Base-by-base conservation (phyloP, 164 flowering plant genomes). In the Platanus orientalis region DNA sequence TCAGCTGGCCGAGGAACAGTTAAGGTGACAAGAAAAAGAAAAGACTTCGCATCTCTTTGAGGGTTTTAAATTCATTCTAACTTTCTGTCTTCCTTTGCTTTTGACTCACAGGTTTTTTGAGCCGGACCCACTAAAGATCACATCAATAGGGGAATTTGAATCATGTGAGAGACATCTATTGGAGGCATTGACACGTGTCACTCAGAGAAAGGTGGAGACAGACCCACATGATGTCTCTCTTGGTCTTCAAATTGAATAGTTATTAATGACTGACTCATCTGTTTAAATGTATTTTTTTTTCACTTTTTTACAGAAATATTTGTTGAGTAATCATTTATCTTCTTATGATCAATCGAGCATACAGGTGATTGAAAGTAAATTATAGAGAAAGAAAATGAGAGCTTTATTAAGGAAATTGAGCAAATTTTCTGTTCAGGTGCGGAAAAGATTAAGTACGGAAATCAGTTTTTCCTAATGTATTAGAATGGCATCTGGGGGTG, bases 81-180 rank as follows among this genome's bases (percentile, higher is more conserved):
- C 2, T 19, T 24, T 11, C 16, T 48, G 3, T n/a, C 4, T 9
- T 51, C 7, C 4, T 51, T 10, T 53, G 23, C 6, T 32, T 21
- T 2, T 10, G 29, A 7, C 50, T 14, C 10, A 29, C 57, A 83
- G 84, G 73, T 60, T 66, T 54, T 83, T 63, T 65, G 88, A 83
- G 63, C 83, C 85, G 0, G 83, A 81, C 54, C 76, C 79, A 26
- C 62, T 72, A 13, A 78, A 64, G 60, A n/a, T 85, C 2, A 61
- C 80, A 48, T 70, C 81, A 21, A 53, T 74, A 44, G 76, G 36
- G 49, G 85, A 85, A 26, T 32, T 83, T 29, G 79, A 83, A 64
- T 61, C 80, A 28, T 73, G 77, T n/a, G 87, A 78, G 70, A 76
- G 74, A 32, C 58, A 71, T 30, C 75, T 85, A 7, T 6, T 77